A percentile compares a stretch with the other conserved stretches of the same genome.
Conservation (phyloP, 2,329 filamentous ascomycete genomes). For the Simplicillium sp. region DNA sequence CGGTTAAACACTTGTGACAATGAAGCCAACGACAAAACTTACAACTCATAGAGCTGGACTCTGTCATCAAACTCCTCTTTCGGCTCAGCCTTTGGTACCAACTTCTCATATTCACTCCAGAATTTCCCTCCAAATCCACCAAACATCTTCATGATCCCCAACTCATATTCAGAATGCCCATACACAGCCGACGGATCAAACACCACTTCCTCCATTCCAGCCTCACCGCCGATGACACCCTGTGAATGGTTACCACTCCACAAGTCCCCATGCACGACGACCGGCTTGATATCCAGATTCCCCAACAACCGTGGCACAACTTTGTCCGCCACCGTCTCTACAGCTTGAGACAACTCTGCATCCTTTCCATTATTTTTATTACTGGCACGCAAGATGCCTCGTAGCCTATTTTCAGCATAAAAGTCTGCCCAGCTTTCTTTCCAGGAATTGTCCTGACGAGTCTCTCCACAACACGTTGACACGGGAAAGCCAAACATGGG, state of each 20-base stretch:
- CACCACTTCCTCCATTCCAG: slow-evolving; percentile 60
- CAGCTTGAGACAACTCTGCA: slow-evolving; percentile 46
- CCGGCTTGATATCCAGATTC: slow-evolving; percentile 60
- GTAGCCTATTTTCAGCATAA: slow-evolving; percentile 67
- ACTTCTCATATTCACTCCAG: slow-evolving; percentile 64
- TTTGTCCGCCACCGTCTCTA: slow-evolving; percentile 51
- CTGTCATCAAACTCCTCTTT: slow-evolving; percentile 78
- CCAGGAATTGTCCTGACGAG: slow-evolving; percentile 70
- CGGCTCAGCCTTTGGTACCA: slow-evolving; percentile 74
- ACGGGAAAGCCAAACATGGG: slow-evolving; percentile 77
- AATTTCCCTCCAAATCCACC: slow-evolving; percentile 70
- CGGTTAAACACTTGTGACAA: background rate
- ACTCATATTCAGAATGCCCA: slow-evolving; percentile 79
- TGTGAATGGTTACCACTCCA: slow-evolving; percentile 78
- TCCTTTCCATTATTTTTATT: slow-evolving; percentile 56
- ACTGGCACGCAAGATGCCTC: slow-evolving; percentile 50
- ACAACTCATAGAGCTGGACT: slow-evolving; percentile 73
- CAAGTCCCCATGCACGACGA: slow-evolving; percentile 83
- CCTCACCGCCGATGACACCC: slow-evolving; percentile 49
- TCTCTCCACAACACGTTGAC: slow-evolving; percentile 78
- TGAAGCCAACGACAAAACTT: slow-evolving; percentile 30
- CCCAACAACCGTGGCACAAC: slow-evolving; percentile 73
- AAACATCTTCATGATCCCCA: slow-evolving; percentile 96
- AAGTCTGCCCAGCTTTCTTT: slow-evolving; percentile 73
- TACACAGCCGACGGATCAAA: slow-evolving; percentile 78